Base-by-base conservation (phyloP, 768 basidiomycete genomes). In the Lentinula lateritia region DNA sequence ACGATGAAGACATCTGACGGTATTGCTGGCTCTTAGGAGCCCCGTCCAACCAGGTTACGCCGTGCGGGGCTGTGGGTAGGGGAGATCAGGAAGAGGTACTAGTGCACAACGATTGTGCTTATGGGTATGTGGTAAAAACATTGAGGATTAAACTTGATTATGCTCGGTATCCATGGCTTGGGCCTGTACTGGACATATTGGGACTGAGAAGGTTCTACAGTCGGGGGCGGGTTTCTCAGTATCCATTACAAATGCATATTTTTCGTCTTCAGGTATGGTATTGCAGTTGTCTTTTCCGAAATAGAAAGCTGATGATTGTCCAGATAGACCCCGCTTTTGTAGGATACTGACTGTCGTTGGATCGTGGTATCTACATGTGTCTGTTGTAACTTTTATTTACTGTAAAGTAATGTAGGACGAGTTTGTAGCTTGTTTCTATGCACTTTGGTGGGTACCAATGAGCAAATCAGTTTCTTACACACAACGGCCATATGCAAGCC, bases 11-110 rank as follows among this genome's bases (percentile, higher is more conserved):
- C 67, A 83, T 93, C 79, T 93, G 92, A 93, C 92, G 83, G 78
- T 86, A 76, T 79, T 85, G 90, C 80, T 70, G 90, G 91, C 91
- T 93, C 90, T 77, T 73, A 66, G 89, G 90, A 90, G 90, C 90
- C 88, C 81, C 80, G 77, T 77, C 81, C 74, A 78, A 70, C 70
- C 67, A 81, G 80, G 84, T 78, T 73, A 86, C 84, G 85, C 76
- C 86, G 76, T 82, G 89, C 73, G 87, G 83, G 85, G 88, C 65
- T 79, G 81, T 64, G 66, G 80, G 75, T 59, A 65, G 74, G 71
- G 67, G 48, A 20, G 35, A 23, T 56, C 41, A 9, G 38, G 35
- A 20, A n/a, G 45, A 59, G 41, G 58, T 56, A 34, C 0, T 59
- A 7, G 18, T 38, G 13, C 18, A 39, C 41, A 20, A n/a, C 23